Evolutionary conservation across 208 protist genomes (phyloP).

Genomic region (Acanthamoeba divionensis): DNA sequence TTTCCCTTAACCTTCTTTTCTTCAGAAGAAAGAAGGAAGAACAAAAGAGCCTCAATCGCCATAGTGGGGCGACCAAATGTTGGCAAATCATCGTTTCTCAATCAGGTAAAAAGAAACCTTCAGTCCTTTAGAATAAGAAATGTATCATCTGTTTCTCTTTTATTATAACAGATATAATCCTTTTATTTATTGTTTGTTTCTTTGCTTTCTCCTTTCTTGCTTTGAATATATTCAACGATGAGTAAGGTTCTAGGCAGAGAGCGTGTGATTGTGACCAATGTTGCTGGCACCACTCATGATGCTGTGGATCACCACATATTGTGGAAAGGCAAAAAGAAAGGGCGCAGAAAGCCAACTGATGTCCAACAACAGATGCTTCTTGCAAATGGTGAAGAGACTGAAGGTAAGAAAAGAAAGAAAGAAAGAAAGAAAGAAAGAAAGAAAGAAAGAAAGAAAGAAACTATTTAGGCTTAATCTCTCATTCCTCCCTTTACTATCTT

Average conservation of each 20-base stretch:
- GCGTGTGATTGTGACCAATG: conserved; percentile 20
- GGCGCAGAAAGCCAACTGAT: not conserved
- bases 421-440: not conserved
- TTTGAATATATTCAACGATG: too few species aligned
- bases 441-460: too few species aligned
- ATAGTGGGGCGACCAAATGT: conserved; percentile 38
- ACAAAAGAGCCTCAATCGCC: not conserved
- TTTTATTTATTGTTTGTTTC: too few species aligned
- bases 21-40: not conserved
- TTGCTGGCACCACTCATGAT: conserved; percentile 27
- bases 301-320: conserved; percentile 27
- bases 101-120: too few species aligned
- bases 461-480: too few species aligned
- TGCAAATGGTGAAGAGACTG: not conserved
- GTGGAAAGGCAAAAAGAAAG: conserved; percentile 14
- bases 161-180: too few species aligned
- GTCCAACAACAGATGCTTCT: not conserved
- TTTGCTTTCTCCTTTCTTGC: too few species aligned
- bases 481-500: too few species aligned
- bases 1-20: too few species aligned
- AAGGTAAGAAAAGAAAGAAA: not conserved
- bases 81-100: conserved; percentile 28
- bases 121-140: too few species aligned
- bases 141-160: too few species aligned
- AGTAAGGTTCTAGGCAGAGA: not conserved